Evolutionary conservation across 176 grass and related monocot genomes (phyloP).

Genomic region (Carex kokanica): DNA sequence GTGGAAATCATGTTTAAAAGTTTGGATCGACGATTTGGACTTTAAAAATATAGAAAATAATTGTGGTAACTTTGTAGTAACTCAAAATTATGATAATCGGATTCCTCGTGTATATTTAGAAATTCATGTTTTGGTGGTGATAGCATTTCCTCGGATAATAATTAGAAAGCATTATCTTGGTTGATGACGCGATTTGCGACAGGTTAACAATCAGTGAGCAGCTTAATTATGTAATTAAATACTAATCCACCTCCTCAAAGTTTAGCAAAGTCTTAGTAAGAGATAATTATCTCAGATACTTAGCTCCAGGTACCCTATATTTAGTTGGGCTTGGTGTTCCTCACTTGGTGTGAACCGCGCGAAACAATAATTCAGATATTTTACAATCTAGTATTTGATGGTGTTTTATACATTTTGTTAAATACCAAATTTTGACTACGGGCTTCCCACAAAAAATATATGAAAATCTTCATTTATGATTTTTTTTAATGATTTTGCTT

Average conservation of each 20-base stretch:
- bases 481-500: not conserved
- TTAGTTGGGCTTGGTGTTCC: not conserved
- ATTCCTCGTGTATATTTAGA: too few relatives aligned
- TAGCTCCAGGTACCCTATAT: not conserved
- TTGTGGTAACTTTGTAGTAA: too few relatives aligned
- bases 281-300: not conserved
- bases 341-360: not conserved
- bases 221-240: slow-evolving; percentile 19
- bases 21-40: too few relatives aligned
- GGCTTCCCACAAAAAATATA: too few relatives aligned
- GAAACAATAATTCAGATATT: not conserved
- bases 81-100: too few relatives aligned
- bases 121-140: not conserved
- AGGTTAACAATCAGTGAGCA: not conserved
- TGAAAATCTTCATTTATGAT: not conserved
- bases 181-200: not conserved
- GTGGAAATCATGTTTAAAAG: too few relatives aligned
- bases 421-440: not conserved
- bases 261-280: slow-evolving; percentile 2
- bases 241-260: slow-evolving; percentile 20
- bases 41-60: too few relatives aligned
- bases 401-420: not conserved
- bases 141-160: not conserved
- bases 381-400: not conserved
- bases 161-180: not conserved